These are phyloP conservation scores for Pseudozyma thailandica DNA, from an alignment of 1,284 basidiomycete genomes.

Conservation along the genomic window DNA sequence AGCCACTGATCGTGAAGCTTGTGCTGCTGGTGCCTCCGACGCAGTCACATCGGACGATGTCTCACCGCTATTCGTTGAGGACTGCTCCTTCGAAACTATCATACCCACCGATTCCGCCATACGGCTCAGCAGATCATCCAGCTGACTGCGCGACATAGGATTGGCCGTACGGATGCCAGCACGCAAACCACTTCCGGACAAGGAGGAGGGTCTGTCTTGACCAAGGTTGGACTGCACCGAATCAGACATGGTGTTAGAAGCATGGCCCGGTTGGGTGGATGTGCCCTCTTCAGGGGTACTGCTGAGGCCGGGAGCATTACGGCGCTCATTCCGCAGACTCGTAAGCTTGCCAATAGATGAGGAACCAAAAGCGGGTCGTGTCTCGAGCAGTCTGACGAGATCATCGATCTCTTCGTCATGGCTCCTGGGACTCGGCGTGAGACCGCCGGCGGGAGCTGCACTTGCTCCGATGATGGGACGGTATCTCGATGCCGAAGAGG, in stretches of 20 bases:
- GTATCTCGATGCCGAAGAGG: slow-evolving; percentile 26
- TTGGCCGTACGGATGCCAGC: slow-evolving; percentile 29
- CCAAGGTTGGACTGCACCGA: slow-evolving; percentile 31
- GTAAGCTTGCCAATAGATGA: slow-evolving; percentile 31
- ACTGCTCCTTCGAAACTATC: slow-evolving; percentile 17
- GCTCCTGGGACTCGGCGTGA: slow-evolving; percentile 42
- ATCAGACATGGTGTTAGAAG: slow-evolving; percentile 22
- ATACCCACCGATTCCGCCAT: slow-evolving; percentile 55
- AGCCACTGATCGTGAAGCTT: neutral
- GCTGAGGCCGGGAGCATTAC: slow-evolving; percentile 28
- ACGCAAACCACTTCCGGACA: slow-evolving; percentile 29
- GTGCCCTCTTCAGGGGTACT: slow-evolving; percentile 37
- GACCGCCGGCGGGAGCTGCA: slow-evolving; percentile 9
- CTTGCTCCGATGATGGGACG: slow-evolving; percentile 12
- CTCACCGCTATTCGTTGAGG: slow-evolving; percentile 11
- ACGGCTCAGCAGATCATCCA: slow-evolving; percentile 56
- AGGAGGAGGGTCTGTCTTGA: slow-evolving; percentile 19
- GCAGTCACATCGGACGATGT: slow-evolving; percentile 13
- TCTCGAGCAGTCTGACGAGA: slow-evolving; percentile 51
- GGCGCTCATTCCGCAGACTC: slow-evolving; percentile 23
- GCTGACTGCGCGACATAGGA: slow-evolving; percentile 49
- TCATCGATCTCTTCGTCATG: slow-evolving; percentile 60
- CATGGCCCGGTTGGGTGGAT: neutral
- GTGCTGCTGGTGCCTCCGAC: slow-evolving; percentile 1
- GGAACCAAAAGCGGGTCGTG: slow-evolving; percentile 33